Evolutionary conservation across 208 protist genomes (phyloP), one percentile per base, ranked within the genome.

Genomic region (Angomonas ambiguus): DNA sequence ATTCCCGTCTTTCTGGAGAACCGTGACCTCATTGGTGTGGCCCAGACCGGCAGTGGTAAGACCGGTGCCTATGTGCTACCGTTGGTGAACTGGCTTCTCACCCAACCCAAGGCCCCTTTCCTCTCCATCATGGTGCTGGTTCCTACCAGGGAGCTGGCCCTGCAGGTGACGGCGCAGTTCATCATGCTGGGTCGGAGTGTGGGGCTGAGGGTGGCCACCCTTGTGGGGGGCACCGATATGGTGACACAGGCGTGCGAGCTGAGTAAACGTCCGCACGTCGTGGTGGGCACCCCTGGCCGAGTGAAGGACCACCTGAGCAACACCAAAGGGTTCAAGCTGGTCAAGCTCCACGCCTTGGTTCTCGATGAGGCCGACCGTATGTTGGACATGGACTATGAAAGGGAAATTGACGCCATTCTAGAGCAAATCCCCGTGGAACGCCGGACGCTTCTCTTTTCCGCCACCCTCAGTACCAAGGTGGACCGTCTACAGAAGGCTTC

Each of bases 361-460:
- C 76, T 99, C 56, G 98, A 99, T 74, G 98, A 99, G 83, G 98
- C 98, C 1, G 98, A 99, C 74, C 88, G 97, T 74, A 98, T 99
- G 76, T 89, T 99, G 24, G 90, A 97, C 69, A 97, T 98, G 90
- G 98, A 99, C 80, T 99, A 99, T 74, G 98, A 99, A 77, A 97
- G 99, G 72, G 97, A 99, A 65, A 87, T 99, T 57, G 88, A 98
- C 72, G 88, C 90, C 20, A 98, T 99, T 74, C 78, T 99, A 31
- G 89, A 98, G 79, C 74, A 89, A 55, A 66, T 97, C 33, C 90
- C 87, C 45, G 76, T 85, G 35, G 78, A 98, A 27, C 87, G 97
- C 27, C 87, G 88, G 34, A 99, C 98, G 0, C 91, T 95, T 66
- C 90, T 99, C 3, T 99, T 99, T 74, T 99, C 97, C 28, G 98